A percentile compares a stretch with the other conserved stretches of the same genome.
Conservation (phyloP, 441 rosid species). For the Syzygium syzygioides region DNA sequence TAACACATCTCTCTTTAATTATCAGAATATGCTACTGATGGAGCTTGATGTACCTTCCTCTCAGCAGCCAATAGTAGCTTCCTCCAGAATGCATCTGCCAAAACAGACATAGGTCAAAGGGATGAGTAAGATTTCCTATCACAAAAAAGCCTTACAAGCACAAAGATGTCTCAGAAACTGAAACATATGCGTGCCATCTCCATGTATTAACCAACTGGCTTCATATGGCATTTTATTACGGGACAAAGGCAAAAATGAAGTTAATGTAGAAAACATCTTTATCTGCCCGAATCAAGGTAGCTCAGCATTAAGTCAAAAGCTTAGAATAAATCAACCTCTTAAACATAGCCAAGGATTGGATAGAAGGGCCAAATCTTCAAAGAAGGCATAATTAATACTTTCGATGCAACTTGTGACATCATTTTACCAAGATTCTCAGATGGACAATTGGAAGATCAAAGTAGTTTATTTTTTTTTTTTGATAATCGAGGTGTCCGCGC, state of each 20-base stretch:
- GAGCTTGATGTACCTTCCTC: constrained; percentile 43
- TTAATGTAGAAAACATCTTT: neutral
- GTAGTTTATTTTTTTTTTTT: neutral
- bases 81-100: constrained; percentile 70
- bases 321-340: neutral
- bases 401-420: neutral
- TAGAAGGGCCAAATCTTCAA: neutral
- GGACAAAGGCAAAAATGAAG: neutral
- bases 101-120: constrained; percentile 1
- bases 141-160: neutral
- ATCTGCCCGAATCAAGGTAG: neutral
- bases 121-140: neutral
- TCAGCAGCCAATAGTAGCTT: constrained; percentile 55
- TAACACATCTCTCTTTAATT: neutral
- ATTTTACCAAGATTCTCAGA: neutral
- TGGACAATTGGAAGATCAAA: neutral
- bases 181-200: neutral
- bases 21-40: neutral
- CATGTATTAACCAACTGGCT: neutral
- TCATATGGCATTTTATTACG: neutral
- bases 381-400: neutral
- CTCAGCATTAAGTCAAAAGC: neutral
- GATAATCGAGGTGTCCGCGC: no score
- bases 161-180: neutral
- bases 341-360: neutral